A percentile compares a stretch with the other conserved stretches of the same genome.
Evolutionary conservation across 2,329 filamentous ascomycete genomes (phyloP).

Genomic region (Sarocladiaceae sp.): DNA sequence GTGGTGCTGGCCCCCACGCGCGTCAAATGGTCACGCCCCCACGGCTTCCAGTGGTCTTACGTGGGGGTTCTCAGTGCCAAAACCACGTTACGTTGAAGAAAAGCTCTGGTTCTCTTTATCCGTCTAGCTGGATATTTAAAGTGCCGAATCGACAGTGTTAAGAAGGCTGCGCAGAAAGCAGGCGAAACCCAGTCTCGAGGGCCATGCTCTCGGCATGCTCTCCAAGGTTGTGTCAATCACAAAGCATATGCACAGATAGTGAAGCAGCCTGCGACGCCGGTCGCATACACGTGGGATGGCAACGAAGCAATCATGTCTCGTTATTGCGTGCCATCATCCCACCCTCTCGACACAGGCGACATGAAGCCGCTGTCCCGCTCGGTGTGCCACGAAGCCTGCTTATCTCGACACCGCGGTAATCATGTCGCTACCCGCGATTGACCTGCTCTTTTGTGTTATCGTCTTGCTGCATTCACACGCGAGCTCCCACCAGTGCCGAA

Average conservation of each 20-base stretch:
- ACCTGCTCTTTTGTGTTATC: not conserved
- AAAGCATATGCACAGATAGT: slow-evolving; percentile 2
- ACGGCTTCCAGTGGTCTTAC: not conserved
- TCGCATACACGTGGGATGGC: slow-evolving; percentile 7
- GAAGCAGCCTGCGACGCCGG: not conserved
- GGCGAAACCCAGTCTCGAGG: no score
- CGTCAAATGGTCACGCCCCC: not conserved
- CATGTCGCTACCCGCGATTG: not conserved
- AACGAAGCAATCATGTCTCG: slow-evolving; percentile 7
- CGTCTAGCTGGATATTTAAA: no score
- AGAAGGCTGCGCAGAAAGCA: no score
- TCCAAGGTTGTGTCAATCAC: not conserved
- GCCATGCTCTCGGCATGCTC: slow-evolving; percentile 1
- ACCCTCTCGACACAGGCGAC: not conserved
- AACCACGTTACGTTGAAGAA: no score
- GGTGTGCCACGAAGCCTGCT: slow-evolving; percentile 6
- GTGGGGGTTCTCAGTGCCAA: slow-evolving; percentile 3
- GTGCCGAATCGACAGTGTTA: not conserved
- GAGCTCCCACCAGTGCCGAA: not conserved
- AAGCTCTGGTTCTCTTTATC: slow-evolving; percentile 1
- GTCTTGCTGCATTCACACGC: not conserved
- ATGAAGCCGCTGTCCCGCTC: not conserved
- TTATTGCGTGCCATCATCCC: slow-evolving; percentile 8
- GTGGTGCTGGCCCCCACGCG: slow-evolving; percentile 4
- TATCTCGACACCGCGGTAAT: slow-evolving; percentile 4